phyloP scores from a whole-genome alignment of 2,329 filamentous ascomycete genomes.

The Echinosphaeria canescens region DNA sequence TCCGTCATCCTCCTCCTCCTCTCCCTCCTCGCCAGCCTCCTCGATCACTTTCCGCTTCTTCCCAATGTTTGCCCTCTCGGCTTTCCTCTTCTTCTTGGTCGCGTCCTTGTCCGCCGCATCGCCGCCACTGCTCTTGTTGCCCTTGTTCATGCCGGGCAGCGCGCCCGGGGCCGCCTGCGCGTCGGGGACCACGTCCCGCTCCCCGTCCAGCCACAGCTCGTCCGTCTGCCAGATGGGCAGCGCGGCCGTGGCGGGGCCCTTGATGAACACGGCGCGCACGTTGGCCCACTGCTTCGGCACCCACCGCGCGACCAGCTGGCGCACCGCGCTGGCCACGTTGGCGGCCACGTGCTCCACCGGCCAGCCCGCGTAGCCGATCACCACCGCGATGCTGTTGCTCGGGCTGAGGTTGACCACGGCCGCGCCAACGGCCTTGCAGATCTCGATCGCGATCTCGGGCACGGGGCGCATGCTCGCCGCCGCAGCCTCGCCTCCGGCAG shows the following conservation, averaged over 20 bases:
- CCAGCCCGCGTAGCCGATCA: constrained; percentile 58
- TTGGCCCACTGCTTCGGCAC: constrained; percentile 78
- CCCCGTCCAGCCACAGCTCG: constrained; percentile 71
- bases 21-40: constrained; percentile 6
- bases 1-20: constrained; percentile 4
- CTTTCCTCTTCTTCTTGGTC: constrained; percentile 8
- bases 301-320: constrained; percentile 52
- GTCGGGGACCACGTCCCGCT: constrained; percentile 46
- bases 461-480: constrained; percentile 27
- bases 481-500: too few relatives aligned
- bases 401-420: constrained; percentile 52
- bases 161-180: constrained; percentile 24
- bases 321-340: constrained; percentile 56
- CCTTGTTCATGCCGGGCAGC: constrained; percentile 22
- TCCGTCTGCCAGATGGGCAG: constrained; percentile 89
- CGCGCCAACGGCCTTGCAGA: constrained; percentile 54
- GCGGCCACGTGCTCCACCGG: constrained; percentile 53
- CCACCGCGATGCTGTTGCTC: constrained; percentile 59
- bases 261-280: constrained; percentile 69
- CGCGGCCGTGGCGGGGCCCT: constrained; percentile 70
- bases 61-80: constrained; percentile 32
- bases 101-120: not conserved
- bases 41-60: constrained; percentile 41
- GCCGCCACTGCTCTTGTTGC: constrained; percentile 45
- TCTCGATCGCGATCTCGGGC: constrained; percentile 53